These are phyloP conservation scores for Dendrothele bispora DNA, from an alignment of 768 basidiomycete species.

Conservation along the genomic window DNA sequence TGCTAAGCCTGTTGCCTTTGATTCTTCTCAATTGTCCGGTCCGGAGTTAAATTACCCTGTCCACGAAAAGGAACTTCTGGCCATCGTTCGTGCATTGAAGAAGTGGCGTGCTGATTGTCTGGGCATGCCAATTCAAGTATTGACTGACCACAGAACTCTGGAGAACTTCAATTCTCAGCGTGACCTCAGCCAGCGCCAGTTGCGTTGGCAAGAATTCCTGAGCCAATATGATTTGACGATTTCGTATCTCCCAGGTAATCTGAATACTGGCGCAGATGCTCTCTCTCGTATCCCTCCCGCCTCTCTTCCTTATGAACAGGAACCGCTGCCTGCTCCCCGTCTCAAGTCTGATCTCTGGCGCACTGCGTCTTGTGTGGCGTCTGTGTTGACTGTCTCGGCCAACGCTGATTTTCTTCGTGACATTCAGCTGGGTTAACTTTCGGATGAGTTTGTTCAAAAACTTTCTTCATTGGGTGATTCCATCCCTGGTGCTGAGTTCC, in stretches of 20 bases:
- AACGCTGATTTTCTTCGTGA: neutral
- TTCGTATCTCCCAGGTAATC: constrained; percentile 30
- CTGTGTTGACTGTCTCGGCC: neutral
- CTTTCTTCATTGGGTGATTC: neutral
- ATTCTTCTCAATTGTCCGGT: constrained; percentile 24
- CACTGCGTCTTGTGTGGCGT: neutral
- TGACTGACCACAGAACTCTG: constrained; percentile 37
- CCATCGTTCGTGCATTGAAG: constrained; percentile 29
- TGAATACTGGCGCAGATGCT: constrained; percentile 36
- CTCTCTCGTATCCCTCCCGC: constrained; percentile 25
- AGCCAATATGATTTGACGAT: constrained; percentile 33
- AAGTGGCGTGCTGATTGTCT: constrained; percentile 26
- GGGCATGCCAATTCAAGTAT: constrained; percentile 22
- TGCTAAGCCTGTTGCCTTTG: constrained; percentile 25
- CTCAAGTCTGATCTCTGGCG: too few relatives aligned
- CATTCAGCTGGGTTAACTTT: neutral
- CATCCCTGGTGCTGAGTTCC: neutral
- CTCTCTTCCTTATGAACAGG: too few relatives aligned
- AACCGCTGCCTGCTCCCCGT: too few relatives aligned
- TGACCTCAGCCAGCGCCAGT: constrained; percentile 31
- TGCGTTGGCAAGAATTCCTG: constrained; percentile 34
- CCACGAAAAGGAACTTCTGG: constrained; percentile 38
- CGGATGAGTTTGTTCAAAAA: neutral
- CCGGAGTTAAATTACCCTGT: constrained; percentile 33
- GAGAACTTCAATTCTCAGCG: constrained; percentile 30